Base-by-base conservation (phyloP, 129 eudicot genomes). In the Pseudognaphalium luteoalbum region DNA sequence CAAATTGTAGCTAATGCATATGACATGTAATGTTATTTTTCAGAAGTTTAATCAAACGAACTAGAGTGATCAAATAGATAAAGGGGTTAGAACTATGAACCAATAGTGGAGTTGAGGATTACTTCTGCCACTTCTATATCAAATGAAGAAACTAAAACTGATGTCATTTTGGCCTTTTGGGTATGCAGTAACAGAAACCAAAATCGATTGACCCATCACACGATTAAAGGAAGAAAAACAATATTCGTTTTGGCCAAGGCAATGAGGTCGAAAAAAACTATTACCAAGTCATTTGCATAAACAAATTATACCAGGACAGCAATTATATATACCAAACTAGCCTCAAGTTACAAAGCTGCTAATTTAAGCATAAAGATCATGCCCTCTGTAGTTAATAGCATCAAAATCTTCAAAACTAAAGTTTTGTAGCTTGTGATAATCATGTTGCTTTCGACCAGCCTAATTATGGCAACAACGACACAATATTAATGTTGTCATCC, bases 371-470 rank as follows among this genome's bases (percentile, higher is more conserved):
- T n/a, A 42, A 59, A 83, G 74, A 72, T 35, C 16, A 61, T 80
- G 83, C 83, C 70, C 66, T 81, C 54, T 7, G 80, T 11, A 68
- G 77, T 66, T 22, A 58, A 75, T 75, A 76, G 81, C 86, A 77
- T 47, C 61, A 81, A 75, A 75, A 76, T 37, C 67, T 21, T 80
- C n/a, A 76, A 71, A 56, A 34, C 42, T 57, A 30, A 65, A 25
- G 65, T 63, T 66, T 47, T 54, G 34, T 47, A 52, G 60, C 77
- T 68, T 71, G 22, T 58, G 22, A 30, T 25, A 65, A 76, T 47
- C 66, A 66, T 66, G 29, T 28, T 61, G 66, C 66, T 61, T 61
- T 61, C 35, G 1, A 30, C 6, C 34, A 62, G 39, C 78, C 67
- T 57, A 17, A 33, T 54, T 37, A 74, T 74, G 44, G 69, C 15